Evolutionary conservation across 2,329 filamentous ascomycete species (phyloP), one percentile per base, ranked within the genome.

Genomic region (Scortechinia acanthostroma): DNA sequence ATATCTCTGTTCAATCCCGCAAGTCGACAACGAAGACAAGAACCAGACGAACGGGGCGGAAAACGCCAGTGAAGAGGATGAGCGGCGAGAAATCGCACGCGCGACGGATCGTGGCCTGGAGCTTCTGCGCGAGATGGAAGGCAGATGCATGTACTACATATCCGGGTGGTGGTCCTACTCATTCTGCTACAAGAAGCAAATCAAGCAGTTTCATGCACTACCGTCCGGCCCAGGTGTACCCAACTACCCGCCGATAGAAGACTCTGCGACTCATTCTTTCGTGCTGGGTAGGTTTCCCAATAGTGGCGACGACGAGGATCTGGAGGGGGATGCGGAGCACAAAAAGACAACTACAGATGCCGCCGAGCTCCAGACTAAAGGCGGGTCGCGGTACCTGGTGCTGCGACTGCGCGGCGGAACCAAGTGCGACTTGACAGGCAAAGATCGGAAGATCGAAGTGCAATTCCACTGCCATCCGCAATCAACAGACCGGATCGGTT

Each of bases 121-220:
- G 58, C 65, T 88, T 22, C 65, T 88, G 5, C 70, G 76, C 48
- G 80, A 77, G 43, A 77, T 88, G 71, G 74, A 85, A 49, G 82
- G 76, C 1, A 74, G 75, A 45, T 88, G 84, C 62, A 71, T 88
- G 52, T 88, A 86, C 60, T 87, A 80, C 60, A 68, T 83, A 20
- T 80, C 76, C 13, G 83, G 83, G 2, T 88, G 83, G 83, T 88
- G 84, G 84, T 83, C 78, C 46, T 88, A 88, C 58, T 78, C 77
- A 23, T 88, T 87, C 60, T 88, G 84, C 64, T 86, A 87, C 63
- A 81, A 81, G 56, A 68, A 77, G 37, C 74, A 84, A 51, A 76
- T 88, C 46, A 83, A 77, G 58, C 84, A 88, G 58, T 88, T 87
- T 61, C 84, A 88, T 61, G 80, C 80, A 50, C 65, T 86, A 45